Evolutionary conservation across 352 stramenopile genomes (phyloP), one percentile per base, ranked within the genome.

Genomic region (Globisporangium radiosum): DNA sequence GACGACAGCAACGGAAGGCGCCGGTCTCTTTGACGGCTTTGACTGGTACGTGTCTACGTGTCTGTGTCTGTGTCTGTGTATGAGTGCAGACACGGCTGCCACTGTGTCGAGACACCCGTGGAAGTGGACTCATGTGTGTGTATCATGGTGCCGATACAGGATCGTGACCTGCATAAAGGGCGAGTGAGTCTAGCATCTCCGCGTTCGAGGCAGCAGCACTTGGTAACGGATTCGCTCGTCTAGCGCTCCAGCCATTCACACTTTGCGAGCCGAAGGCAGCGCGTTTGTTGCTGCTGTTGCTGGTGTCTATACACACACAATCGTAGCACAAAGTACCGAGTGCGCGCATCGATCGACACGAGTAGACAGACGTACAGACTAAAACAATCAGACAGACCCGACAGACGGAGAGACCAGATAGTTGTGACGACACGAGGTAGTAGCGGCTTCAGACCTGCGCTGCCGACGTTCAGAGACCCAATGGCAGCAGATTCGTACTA

Each of bases 21-120:
- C 97, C 49, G 98, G 98, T 19, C 81, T 99, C 11, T 99, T 99
- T 75, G 97, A 99, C 79, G 98, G 98, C 56, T 99, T 99, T 69
- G 97, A 99, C 76, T 99, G 97, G 97, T 96, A 68, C 58, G 64
- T 49, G 7, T 4, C 38, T 47, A 8, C 4, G 9, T 59, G 7
- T 13, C 1, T 38, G 17, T 7, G 37, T 25, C 14, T 40, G 9
- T 45, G 19, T 40, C 38, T 11, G 10, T 47, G n/a, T 40, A 39
- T 49, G 15, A 47, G 19, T 11, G 7, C 45, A 33, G 25, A 17
- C 13, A 47, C 43, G 11, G 6, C 5, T 39, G 37, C 40, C 37
- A 9, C 48, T 13, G 14, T 33, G 25, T 33, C 25, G 25, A 33
- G 25, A 33, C 25, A 33, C 2, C 3, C 25, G 25, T 3, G 25